phyloP scores from a whole-genome alignment of 2,329 filamentous ascomycete genomes.

The Ilyonectria destructans region DNA sequence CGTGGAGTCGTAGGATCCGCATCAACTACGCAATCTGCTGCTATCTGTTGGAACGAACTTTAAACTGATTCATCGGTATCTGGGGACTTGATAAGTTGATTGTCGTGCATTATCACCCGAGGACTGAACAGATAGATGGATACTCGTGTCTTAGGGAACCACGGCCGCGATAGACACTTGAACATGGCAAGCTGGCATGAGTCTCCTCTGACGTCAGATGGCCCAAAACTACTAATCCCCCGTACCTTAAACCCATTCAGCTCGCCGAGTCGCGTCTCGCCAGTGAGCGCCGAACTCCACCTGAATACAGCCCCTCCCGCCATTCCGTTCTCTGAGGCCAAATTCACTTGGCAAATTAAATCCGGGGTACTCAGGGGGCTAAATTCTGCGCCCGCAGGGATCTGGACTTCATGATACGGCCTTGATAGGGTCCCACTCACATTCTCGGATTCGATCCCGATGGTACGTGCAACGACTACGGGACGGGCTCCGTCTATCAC shows the following conservation, averaged over 20 bases:
- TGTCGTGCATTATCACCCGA: too few species aligned
- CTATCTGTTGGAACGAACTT: background rate
- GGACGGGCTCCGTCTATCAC: background rate
- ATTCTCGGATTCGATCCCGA: background rate
- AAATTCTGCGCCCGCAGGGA: background rate
- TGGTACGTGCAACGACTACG: background rate
- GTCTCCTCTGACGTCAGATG: background rate
- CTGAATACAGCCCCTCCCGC: background rate
- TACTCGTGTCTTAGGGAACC: too few species aligned
- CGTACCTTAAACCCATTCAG: background rate
- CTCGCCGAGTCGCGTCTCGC: background rate
- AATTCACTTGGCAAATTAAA: background rate
- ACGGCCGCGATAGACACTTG: background rate
- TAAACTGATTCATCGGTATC: background rate
- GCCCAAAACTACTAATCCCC: background rate
- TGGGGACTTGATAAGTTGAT: too few species aligned
- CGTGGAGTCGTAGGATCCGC: background rate
- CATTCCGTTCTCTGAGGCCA: too few species aligned
- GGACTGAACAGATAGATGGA: too few species aligned
- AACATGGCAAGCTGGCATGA: background rate
- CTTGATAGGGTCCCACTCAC: background rate
- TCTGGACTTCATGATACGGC: background rate
- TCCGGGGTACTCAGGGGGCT: conserved; percentile 2
- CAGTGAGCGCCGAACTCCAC: background rate
- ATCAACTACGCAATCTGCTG: background rate